Evolutionary conservation across 2,329 filamentous ascomycete genomes (phyloP), one percentile per base, ranked within the genome.

Genomic region (Bipolaris oryzae): DNA sequence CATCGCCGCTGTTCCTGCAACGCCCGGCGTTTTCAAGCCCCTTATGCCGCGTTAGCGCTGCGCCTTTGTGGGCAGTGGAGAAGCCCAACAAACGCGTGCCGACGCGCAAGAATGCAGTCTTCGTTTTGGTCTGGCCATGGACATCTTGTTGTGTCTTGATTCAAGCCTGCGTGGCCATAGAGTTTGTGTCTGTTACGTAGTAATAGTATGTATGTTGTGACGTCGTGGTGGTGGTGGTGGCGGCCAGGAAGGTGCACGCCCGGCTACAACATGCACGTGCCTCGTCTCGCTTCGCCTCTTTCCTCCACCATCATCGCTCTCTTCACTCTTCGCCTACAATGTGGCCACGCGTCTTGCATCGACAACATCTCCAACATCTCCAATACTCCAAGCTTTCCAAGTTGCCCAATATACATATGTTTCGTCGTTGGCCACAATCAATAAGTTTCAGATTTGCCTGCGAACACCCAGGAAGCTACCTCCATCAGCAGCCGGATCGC

Each of bases 21-120:
- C 54, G 33, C 48, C 55, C 49, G 54, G 45, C 58, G 58, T 61
- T 58, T 60, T 55, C 47, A 51, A 50, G 43, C 43, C 35, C 50
- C 52, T 52, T 43, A 52, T 46, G 43, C 50, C 46, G 52, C 56
- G 47, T 48, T 62, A 60, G 57, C 50, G 49, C 44, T 23, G 16
- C 28, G 16, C 48, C 50, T 55, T 55, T 42, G 51, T 61, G 34
- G 42, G 43, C 42, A 49, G 55, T 61, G 38, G 42, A 45, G 45
- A 51, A 28, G n/a, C 63, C 57, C 58, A 53, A 55, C 63, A 57
- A 60, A 67, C 55, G 60, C 60, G 55, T 61, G 53, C 48, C 59
- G 37, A 62, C 57, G 57, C 54, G 62, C 50, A 47, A 18, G 43
- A 44, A 23, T 37, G 34, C 33, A n/a, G 33, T n/a, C 18, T 45